Conservation (phyloP, 352 stramenopile genomes). For the Pythium guiyangense region DNA sequence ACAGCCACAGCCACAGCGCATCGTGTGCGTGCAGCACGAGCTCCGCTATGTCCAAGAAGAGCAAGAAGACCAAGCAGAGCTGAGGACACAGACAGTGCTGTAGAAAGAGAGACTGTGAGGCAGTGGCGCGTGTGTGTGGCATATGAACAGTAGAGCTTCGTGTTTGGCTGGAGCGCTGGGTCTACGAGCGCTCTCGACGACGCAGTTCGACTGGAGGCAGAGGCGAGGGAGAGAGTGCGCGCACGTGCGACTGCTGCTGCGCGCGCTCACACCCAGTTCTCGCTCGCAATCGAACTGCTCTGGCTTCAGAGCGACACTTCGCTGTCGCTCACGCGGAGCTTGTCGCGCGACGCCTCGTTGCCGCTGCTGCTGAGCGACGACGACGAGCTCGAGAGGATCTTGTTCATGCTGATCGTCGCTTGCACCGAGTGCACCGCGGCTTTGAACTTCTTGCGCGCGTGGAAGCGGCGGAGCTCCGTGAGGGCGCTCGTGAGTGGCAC, state of each 20-base stretch:
- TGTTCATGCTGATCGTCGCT: slow-evolving; percentile 83
- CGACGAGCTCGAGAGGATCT: slow-evolving; percentile 34
- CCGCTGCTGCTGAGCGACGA: slow-evolving; percentile 16
- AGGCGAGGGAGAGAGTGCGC: background rate
- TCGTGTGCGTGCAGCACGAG: background rate
- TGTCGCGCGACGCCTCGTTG: slow-evolving; percentile 10
- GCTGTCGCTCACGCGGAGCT: slow-evolving; percentile 21
- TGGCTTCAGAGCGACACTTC: slow-evolving; percentile 38
- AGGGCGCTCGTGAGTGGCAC: slow-evolving; percentile 73
- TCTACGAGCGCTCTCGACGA: slow-evolving; percentile 2
- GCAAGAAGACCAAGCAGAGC: slow-evolving; percentile 30
- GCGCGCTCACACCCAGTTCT: slow-evolving; percentile 12
- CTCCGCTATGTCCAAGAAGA: background rate
- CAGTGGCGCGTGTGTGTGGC: background rate
- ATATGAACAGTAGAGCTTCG: too few relatives aligned
- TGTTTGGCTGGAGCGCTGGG: background rate
- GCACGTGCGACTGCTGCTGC: background rate
- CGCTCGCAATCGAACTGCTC: slow-evolving; percentile 16
- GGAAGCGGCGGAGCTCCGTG: slow-evolving; percentile 74
- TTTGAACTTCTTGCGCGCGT: slow-evolving; percentile 82
- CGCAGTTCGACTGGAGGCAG: background rate
- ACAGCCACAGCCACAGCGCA: slow-evolving; percentile 1
- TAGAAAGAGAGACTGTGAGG: background rate
- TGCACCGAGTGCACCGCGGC: slow-evolving; percentile 75
- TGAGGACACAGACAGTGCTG: slow-evolving; percentile 4